These are phyloP conservation scores for Elsinoe arachidis DNA, from an alignment of 2,329 filamentous ascomycete species.

Conservation along the genomic window DNA sequence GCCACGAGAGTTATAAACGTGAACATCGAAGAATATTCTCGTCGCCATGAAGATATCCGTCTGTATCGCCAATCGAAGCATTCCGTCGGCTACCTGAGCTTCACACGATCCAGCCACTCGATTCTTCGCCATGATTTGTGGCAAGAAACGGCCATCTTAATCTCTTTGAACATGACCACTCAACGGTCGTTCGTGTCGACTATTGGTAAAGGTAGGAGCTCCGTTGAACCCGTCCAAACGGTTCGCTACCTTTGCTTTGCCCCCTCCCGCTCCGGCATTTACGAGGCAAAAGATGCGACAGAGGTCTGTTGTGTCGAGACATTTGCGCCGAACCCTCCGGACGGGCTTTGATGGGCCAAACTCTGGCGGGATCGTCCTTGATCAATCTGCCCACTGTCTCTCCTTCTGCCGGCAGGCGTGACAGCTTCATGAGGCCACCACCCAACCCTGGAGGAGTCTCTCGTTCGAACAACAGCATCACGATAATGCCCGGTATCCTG, in stretches of 20 bases:
- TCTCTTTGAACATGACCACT: conserved; percentile 7
- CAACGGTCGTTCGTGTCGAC: conserved; percentile 10
- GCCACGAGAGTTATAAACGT: conserved; percentile 5
- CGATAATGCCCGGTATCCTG: conserved; percentile 12
- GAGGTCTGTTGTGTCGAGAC: background rate
- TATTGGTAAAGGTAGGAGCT: conserved; percentile 10
- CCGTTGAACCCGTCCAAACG: background rate
- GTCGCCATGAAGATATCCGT: background rate
- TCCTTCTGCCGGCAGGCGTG: background rate
- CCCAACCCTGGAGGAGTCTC: background rate
- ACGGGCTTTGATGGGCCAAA: background rate
- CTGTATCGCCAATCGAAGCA: background rate
- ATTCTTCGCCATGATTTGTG: background rate
- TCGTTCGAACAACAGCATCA: conserved; percentile 3
- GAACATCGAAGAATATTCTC: conserved; percentile 12
- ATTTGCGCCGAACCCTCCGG: background rate
- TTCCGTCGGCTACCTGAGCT: background rate
- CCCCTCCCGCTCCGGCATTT: background rate
- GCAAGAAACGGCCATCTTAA: conserved; percentile 1
- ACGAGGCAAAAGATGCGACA: conserved; percentile 5
- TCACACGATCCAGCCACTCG: background rate
- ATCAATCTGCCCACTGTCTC: background rate
- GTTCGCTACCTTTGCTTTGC: conserved; percentile 1
- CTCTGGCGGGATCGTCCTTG: background rate
- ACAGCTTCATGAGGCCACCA: conserved; percentile 9